Evolutionary conservation across 2,329 filamentous ascomycete genomes (phyloP).

Genomic region (Aspergillus clavatus): DNA sequence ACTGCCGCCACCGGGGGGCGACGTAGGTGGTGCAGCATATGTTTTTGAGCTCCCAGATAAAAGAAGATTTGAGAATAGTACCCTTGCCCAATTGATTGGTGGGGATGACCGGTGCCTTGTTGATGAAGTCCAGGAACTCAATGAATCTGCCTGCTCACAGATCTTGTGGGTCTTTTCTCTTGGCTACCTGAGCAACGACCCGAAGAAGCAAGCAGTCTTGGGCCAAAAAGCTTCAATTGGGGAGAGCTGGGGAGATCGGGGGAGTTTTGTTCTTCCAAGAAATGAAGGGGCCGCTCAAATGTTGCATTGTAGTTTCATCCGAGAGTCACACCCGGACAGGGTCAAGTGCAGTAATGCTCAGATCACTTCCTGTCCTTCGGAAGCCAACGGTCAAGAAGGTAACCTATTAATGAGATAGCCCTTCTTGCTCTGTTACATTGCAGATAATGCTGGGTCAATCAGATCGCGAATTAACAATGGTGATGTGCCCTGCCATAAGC

Average conservation of each 20-base stretch:
- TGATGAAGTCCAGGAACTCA: no score
- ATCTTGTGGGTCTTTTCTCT: background rate
- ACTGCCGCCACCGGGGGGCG: no score
- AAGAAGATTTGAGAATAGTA: no score
- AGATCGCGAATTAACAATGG: background rate
- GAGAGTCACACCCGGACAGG: slow-evolving; percentile 10
- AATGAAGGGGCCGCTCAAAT: background rate
- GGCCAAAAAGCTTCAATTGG: background rate
- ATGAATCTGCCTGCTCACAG: background rate
- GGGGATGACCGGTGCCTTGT: no score
- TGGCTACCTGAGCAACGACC: background rate
- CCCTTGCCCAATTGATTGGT: no score
- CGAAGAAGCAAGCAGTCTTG: background rate
- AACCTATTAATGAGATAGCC: background rate
- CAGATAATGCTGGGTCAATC: background rate
- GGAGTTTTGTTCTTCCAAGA: background rate
- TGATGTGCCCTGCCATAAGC: background rate
- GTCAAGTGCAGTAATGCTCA: slow-evolving; percentile 2
- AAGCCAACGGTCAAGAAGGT: background rate
- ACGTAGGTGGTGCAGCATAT: no score
- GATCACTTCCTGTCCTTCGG: background rate
- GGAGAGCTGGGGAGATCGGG: background rate
- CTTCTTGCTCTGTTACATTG: background rate
- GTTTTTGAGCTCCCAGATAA: no score
- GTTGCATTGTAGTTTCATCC: slow-evolving; percentile 12